These are phyloP conservation scores for Euphrasia arctica DNA, from an alignment of 305 asterid species.

Conservation along the genomic window DNA sequence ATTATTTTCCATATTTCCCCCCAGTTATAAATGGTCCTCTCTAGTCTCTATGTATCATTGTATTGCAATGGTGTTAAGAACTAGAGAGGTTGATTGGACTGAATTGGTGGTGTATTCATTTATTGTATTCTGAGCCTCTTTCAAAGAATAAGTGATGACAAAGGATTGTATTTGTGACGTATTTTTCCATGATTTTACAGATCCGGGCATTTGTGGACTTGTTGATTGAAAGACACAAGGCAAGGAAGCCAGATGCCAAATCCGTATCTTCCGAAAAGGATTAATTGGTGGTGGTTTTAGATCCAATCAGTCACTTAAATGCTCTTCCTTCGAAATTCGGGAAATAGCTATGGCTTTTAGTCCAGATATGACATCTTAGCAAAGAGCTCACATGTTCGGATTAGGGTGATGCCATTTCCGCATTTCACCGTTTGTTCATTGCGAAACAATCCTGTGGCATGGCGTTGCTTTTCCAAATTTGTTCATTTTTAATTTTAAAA, in stretches of 20 bases:
- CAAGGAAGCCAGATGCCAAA: constrained; percentile 54
- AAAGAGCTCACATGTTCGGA: constrained; percentile 40
- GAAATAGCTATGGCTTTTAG: constrained; percentile 27
- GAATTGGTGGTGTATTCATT: constrained; percentile 6
- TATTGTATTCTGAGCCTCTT: constrained; percentile 21
- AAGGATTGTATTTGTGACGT: constrained; percentile 10
- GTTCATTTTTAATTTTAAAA: constrained; percentile 34
- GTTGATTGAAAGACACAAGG: constrained; percentile 86
- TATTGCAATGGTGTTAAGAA: constrained; percentile 12
- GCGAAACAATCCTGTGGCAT: constrained; percentile 36
- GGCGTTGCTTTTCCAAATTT: constrained; percentile 45
- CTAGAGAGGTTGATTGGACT: constrained; percentile 19
- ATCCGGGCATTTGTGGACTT: constrained; percentile 92
- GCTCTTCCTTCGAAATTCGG: constrained; percentile 28
- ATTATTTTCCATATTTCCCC: background rate
- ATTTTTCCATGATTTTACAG: constrained; percentile 40
- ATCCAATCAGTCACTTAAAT: constrained; percentile 26
- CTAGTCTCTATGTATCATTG: too few relatives aligned
- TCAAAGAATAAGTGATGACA: constrained; percentile 14
- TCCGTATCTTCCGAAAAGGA: constrained; percentile 42
- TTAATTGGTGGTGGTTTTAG: constrained; percentile 30
- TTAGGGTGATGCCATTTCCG: constrained; percentile 34
- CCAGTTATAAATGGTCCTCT: constrained; percentile 11
- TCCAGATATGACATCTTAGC: constrained; percentile 32
- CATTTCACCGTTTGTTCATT: constrained; percentile 32